Base-by-base conservation (phyloP, 2,329 filamentous ascomycete genomes). In the Cordyceps cateniannulata region DNA sequence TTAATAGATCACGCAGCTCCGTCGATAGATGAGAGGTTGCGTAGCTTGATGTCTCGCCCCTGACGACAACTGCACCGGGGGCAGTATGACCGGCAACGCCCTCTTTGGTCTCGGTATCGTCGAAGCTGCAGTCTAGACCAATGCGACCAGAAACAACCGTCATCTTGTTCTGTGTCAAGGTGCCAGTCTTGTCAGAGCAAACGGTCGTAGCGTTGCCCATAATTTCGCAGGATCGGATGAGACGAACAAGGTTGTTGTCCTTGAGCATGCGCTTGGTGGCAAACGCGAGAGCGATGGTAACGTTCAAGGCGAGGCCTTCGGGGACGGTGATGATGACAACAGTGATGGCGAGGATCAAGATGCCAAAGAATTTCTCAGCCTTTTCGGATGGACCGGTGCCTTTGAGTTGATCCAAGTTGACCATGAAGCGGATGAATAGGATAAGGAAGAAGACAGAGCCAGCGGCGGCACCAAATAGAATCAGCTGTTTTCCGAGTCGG, bases 401-500 rank as follows among this genome's bases (percentile, higher is more conserved):
- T 44, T 67, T 61, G 47, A 65, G 68, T 9, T 65, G 62, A 2
- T 65, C 65, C 14, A 77, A 62, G 10, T 67, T 67, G 12, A 70
- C 64, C 25, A 81, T 63, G 62, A 69, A 78, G 4, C 71, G 74
- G 51, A 78, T 73, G 32, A 77, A 73, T 3, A 77, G 68, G 29
- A 77, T 67, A 10, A 76, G 61, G 61, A 78, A 77, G 66, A 78
- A 77, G 42, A 78, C 65, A 24, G 71, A 64, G 38, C 76, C 76
- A n/a, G 72, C 78, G 45, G 73, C 64, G 22, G 68, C 68, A 9
- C 76, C 76, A 59, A 77, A 73, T 1, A 73, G 71, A 25, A 77
- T 77, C 61, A 93, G 91, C 68, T 91, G 89, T 67, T 91, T 89
- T 7, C 90, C 90, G 20, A 93, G 78, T 4, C 85, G 79, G 65